Evolutionary conservation across 2,329 filamentous ascomycete species (phyloP).

Genomic region (Fusarium citri): DNA sequence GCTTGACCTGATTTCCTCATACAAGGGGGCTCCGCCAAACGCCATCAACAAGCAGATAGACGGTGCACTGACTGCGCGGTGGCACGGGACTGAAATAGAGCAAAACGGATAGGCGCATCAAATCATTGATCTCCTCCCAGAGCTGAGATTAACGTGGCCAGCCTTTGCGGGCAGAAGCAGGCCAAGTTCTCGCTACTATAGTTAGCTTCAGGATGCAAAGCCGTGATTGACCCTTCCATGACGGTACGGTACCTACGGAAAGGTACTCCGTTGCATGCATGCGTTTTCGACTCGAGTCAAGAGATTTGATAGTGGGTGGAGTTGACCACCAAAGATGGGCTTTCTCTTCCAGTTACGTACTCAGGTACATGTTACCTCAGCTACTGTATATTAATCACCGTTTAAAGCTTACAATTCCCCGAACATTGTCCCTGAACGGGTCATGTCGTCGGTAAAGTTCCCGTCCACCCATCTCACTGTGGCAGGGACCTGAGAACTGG

Average conservation of each 20-base stretch:
- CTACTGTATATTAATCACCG: background rate
- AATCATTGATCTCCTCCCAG: constrained; percentile 33
- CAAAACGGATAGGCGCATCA: constrained; percentile 31
- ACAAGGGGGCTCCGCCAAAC: constrained; percentile 27
- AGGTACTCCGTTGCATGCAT: background rate
- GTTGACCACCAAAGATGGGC: constrained; percentile 11
- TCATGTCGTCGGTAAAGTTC: constrained; percentile 26
- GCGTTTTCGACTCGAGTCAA: constrained; percentile 36
- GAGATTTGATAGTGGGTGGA: constrained; percentile 25
- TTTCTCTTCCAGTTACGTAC: background rate
- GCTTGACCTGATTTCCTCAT: background rate
- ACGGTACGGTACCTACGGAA: background rate
- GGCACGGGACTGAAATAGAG: constrained; percentile 28
- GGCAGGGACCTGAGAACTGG: constrained; percentile 15
- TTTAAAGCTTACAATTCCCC: constrained; percentile 11
- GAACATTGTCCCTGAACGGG: constrained; percentile 6
- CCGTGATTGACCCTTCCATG: constrained; percentile 16
- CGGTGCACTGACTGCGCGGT: constrained; percentile 36
- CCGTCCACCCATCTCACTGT: constrained; percentile 11
- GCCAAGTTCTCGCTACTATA: constrained; percentile 16
- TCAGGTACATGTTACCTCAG: background rate
- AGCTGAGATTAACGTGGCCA: background rate
- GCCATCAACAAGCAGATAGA: constrained; percentile 24
- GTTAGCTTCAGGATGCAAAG: constrained; percentile 11
- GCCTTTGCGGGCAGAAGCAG: constrained; percentile 9